These are phyloP conservation scores for Tricholoma terreum DNA, from an alignment of 768 basidiomycete genomes.

Conservation along the genomic window DNA sequence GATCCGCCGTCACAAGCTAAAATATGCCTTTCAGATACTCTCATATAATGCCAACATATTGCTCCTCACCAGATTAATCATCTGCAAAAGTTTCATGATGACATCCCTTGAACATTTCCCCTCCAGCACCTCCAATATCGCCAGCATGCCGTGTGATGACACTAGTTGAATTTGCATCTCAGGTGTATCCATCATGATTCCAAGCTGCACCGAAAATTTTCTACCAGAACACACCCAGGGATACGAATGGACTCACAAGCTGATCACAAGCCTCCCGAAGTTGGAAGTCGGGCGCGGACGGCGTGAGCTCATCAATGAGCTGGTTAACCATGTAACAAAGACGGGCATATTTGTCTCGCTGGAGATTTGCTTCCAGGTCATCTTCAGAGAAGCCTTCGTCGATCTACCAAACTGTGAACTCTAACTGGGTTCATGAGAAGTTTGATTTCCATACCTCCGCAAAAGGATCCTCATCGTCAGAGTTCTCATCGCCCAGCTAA, in stretches of 20 bases:
- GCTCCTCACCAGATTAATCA: slow-evolving; percentile 76
- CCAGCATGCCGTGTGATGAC: slow-evolving; percentile 91
- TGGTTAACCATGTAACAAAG: slow-evolving; percentile 78
- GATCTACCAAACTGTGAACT: slow-evolving; percentile 47
- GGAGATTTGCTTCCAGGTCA: slow-evolving; percentile 87
- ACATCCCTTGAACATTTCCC: slow-evolving; percentile 84
- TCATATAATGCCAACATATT: neutral
- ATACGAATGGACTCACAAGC: slow-evolving; percentile 51
- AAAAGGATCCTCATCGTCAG: slow-evolving; percentile 95
- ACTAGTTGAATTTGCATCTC: slow-evolving; percentile 90
- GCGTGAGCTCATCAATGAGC: slow-evolving; percentile 83
- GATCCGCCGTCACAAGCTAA: slow-evolving; percentile 66
- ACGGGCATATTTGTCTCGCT: slow-evolving; percentile 91
- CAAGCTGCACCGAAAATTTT: slow-evolving; percentile 44
- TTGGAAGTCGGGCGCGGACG: slow-evolving; percentile 77
- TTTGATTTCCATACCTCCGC: slow-evolving; percentile 60
- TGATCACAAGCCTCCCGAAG: slow-evolving; percentile 85
- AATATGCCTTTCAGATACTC: neutral
- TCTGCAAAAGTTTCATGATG: slow-evolving; percentile 77
- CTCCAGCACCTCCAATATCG: slow-evolving; percentile 91
- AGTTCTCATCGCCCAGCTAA: slow-evolving; percentile 77
- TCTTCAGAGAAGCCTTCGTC: slow-evolving; percentile 92
- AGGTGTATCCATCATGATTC: slow-evolving; percentile 71
- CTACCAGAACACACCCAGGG: neutral
- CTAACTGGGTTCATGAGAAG: neutral